A percentile compares a stretch with the other conserved stretches of the same genome.
Evolutionary conservation across 352 stramenopile species (phyloP).

Genomic region (Phytopythium sindhum): DNA sequence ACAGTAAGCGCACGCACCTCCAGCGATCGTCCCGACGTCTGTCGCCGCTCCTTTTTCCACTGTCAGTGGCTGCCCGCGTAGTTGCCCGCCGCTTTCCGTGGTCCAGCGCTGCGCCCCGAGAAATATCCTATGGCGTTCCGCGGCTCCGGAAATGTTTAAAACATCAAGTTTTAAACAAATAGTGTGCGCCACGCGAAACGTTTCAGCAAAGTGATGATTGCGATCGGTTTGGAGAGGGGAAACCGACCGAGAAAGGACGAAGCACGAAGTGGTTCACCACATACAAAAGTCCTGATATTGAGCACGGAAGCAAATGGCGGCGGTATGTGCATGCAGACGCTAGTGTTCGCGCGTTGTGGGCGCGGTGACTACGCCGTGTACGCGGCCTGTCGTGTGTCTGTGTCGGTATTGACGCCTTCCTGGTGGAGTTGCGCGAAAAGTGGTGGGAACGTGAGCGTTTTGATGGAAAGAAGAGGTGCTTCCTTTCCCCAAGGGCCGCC

Average conservation of each 20-base stretch:
- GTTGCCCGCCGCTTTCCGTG: background rate
- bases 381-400: background rate
- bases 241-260: background rate
- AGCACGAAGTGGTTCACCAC: background rate
- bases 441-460: background rate
- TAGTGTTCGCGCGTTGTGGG: no score
- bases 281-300: no score
- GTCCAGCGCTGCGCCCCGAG: background rate
- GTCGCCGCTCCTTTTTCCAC: conserved; percentile 9
- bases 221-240: background rate
- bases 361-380: no score
- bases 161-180: background rate
- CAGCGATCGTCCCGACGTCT: background rate
- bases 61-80: conserved; percentile 1
- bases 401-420: background rate
- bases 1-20: conserved; percentile 4
- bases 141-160: background rate
- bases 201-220: background rate
- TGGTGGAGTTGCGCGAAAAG: background rate
- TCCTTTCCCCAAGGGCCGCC: background rate
- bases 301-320: no score
- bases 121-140: conserved; percentile 9
- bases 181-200: background rate
- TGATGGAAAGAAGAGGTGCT: background rate
- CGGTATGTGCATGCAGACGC: no score